Percentiles rank a stretch among this genome's conserved stretches.
Evolutionary conservation across 164 flowering plant species (phyloP).

Genomic region (Magnolia officinalis): DNA sequence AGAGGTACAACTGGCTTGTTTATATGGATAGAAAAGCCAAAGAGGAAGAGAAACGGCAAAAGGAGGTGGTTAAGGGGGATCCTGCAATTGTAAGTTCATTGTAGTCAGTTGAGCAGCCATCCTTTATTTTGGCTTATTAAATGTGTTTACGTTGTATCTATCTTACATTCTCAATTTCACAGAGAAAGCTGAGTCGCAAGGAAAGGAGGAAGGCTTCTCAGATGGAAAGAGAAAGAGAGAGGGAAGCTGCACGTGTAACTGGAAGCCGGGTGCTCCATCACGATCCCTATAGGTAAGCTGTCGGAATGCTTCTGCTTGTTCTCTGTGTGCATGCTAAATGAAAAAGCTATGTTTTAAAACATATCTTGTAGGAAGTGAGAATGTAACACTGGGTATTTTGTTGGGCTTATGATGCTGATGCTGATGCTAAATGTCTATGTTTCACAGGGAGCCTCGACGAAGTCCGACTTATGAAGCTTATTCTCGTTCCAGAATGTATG

Average conservation of each 20-base stretch:
- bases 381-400: background rate
- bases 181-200: constrained; percentile 96
- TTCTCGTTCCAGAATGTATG: constrained; percentile 83
- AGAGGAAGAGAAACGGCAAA: constrained; percentile 91
- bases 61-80: constrained; percentile 92
- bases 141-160: background rate
- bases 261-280: constrained; percentile 67
- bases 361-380: background rate
- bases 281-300: constrained; percentile 83
- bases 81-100: constrained; percentile 79
- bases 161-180: constrained; percentile 13
- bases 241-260: constrained; percentile 65
- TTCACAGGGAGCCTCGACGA: constrained; percentile 70
- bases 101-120: background rate
- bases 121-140: background rate
- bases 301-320: background rate
- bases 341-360: background rate
- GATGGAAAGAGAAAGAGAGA: constrained; percentile 86
- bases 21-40: constrained; percentile 94
- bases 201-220: constrained; percentile 97
- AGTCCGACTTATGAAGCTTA: constrained; percentile 98
- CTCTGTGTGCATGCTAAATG: background rate
- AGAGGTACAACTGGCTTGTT: constrained; percentile 95
- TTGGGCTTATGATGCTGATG: too few relatives aligned
- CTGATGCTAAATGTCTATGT: background rate